These are phyloP conservation scores for Colletotrichum sp. DNA, from an alignment of 2,329 filamentous ascomycete genomes.

Conservation along the genomic window DNA sequence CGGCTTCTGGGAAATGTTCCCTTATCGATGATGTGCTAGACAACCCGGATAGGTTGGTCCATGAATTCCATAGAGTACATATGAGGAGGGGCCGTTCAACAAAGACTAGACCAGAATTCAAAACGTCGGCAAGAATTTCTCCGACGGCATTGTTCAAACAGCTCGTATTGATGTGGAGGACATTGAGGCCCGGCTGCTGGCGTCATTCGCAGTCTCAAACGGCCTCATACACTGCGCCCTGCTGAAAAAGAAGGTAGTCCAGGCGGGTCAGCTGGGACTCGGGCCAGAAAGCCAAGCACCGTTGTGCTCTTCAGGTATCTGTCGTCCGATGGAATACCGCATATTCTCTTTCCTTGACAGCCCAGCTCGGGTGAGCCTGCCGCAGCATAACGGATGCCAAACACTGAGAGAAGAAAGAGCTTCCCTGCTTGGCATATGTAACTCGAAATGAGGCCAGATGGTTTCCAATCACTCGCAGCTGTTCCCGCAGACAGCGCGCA, in stretches of 20 bases:
- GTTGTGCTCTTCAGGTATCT: background rate
- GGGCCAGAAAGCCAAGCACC: background rate
- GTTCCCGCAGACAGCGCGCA: background rate
- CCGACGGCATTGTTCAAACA: background rate
- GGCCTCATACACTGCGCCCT: background rate
- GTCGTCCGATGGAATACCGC: background rate
- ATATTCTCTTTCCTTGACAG: background rate
- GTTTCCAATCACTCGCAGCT: background rate
- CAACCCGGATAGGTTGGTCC: background rate
- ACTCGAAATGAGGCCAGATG: background rate
- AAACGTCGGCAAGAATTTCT: background rate
- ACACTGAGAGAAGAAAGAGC: background rate
- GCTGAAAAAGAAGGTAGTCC: background rate
- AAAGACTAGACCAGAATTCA: background rate
- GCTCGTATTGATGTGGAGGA: background rate
- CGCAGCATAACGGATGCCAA: background rate
- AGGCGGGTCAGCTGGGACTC: background rate
- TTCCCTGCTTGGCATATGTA: background rate
- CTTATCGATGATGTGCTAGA: slow-evolving; percentile 28
- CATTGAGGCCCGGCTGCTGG: background rate
- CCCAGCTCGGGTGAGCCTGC: background rate
- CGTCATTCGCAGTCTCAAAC: background rate
- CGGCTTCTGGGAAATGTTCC: slow-evolving; percentile 61
- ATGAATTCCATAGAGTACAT: background rate
- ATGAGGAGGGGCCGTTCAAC: background rate